Percentiles rank a stretch among this genome's conserved stretches.
phyloP scores from a whole-genome alignment of 148 eudicot genomes.

The Polygonum aviculare region DNA sequence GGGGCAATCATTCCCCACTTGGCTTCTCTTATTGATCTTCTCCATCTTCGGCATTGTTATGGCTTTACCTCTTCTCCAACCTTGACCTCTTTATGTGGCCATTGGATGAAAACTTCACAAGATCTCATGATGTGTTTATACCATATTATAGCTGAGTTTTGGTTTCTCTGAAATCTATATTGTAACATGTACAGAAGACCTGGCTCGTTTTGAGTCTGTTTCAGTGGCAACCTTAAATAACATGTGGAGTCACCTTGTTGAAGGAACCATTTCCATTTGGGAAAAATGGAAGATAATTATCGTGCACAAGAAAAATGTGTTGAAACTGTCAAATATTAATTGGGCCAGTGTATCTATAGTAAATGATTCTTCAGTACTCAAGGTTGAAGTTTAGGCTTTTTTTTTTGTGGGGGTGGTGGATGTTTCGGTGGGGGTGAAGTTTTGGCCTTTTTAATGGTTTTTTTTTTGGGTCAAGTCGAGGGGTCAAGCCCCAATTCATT shows the following conservation, averaged over 20 bases:
- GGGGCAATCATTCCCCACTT: constrained; percentile 52
- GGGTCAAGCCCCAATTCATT: no score
- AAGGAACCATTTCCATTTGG: background rate
- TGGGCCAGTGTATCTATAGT: no score
- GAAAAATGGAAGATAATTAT: no score
- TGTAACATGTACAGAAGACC: constrained; percentile 4
- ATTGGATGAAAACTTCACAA: background rate
- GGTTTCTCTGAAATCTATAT: background rate
- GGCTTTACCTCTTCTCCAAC: constrained; percentile 88
- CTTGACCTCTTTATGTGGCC: constrained; percentile 22
- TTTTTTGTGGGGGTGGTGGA: no score
- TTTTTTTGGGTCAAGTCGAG: no score
- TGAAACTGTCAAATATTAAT: no score
- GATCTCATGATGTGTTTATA: background rate
- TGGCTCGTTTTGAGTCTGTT: background rate
- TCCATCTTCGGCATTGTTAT: constrained; percentile 69
- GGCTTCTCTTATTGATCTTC: constrained; percentile 62
- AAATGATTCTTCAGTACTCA: no score
- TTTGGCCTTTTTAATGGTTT: no score
- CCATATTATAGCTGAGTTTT: background rate
- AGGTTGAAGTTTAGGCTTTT: no score
- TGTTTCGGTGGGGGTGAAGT: no score
- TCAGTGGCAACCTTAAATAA: background rate
- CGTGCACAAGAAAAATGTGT: no score
- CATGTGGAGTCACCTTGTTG: background rate